Evolutionary conservation across 169 alveolate genomes (phyloP), one percentile per base, ranked within the genome.

Genomic region (Eimeria sp.): DNA sequence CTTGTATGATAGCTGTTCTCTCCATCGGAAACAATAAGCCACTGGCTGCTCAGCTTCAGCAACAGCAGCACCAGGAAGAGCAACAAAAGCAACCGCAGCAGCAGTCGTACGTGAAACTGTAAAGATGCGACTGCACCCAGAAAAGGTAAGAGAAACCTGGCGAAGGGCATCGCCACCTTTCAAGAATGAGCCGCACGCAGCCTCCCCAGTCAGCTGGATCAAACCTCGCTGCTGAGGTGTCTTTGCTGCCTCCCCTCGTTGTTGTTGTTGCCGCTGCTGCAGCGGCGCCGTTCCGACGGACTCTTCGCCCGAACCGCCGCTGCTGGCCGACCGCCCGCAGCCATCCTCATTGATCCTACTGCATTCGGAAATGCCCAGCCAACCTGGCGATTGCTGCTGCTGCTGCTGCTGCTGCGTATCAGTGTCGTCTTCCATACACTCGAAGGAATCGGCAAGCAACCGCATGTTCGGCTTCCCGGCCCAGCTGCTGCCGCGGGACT

Each of bases 121-220:
- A 45, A 78, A 78, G 67, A 78, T 78, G 11, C 89, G 89, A 45
- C 89, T 78, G 67, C 89, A 78, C 43, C 89, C 89, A 43, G 89
- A 78, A 65, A 78, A 78, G 65, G 89, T 61, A 49, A 78, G 89
- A 14, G 89, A 78, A 22, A 78, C 58, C 34, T 47, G 58, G 30
- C 89, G 89, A 14, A 43, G 89, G 25, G 58, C 89, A 43, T 45
- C 65, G 22, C 40, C 14, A 27, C 51, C 84, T 14, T 67, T 67
- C 27, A 25, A 27, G 10, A 30, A 10, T 78, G 67, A 16, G 89
- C 89, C 65, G 61, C 70, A n/a, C 10, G 89, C 89, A 45, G 89
- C 70, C 25, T 78, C 89, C 67, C 89, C 89, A 20, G 89, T 78
- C 11, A 78, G 34, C 25, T 78, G n/a, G 65, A 43, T 43, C 16